phyloP scores from a whole-genome alignment of 2,329 filamentous ascomycete species.

The Lecanicillium sp. region DNA sequence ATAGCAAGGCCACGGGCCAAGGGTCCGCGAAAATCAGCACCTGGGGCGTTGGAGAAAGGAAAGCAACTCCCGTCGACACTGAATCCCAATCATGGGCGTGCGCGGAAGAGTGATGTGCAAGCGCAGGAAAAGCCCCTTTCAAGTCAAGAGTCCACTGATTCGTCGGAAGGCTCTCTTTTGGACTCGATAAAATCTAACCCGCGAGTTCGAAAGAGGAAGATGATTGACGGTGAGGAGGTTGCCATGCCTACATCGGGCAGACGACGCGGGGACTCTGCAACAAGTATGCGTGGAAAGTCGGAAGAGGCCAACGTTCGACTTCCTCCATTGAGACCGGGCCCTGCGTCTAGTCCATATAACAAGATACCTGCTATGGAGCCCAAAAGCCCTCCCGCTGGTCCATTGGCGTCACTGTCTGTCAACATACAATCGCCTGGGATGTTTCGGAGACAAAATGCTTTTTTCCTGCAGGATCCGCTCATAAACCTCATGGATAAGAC shows the following conservation, averaged over 20 bases:
- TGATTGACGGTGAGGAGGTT: slow-evolving; percentile 31
- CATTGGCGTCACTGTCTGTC: slow-evolving; percentile 21
- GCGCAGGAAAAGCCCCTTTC: background rate
- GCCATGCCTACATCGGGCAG: slow-evolving; percentile 13
- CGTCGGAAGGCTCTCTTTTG: slow-evolving; percentile 32
- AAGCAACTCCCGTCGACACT: slow-evolving; percentile 23
- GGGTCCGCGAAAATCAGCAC: slow-evolving; percentile 31
- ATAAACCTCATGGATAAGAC: slow-evolving; percentile 13
- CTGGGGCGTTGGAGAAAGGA: slow-evolving; percentile 22
- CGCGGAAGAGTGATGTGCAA: slow-evolving; percentile 15
- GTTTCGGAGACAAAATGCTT: slow-evolving; percentile 14
- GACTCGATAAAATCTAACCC: slow-evolving; percentile 41
- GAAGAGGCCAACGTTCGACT: slow-evolving; percentile 13
- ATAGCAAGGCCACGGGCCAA: slow-evolving; percentile 16
- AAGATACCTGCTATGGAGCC: slow-evolving; percentile 22
- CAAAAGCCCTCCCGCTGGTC: slow-evolving; percentile 17
- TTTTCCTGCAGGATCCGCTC: slow-evolving; percentile 16
- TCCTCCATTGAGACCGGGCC: slow-evolving; percentile 20
- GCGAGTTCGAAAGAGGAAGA: slow-evolving; percentile 38
- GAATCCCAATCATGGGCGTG: slow-evolving; percentile 27
- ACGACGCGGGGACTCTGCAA: slow-evolving; percentile 9
- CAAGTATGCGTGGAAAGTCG: background rate
- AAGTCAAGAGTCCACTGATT: background rate
- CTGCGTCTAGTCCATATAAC: slow-evolving; percentile 11
- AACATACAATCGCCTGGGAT: slow-evolving; percentile 18